Evolutionary conservation across 179 eudicot species (phyloP), one percentile per base, ranked within the genome.

Genomic region (Spinacia oleracea): DNA sequence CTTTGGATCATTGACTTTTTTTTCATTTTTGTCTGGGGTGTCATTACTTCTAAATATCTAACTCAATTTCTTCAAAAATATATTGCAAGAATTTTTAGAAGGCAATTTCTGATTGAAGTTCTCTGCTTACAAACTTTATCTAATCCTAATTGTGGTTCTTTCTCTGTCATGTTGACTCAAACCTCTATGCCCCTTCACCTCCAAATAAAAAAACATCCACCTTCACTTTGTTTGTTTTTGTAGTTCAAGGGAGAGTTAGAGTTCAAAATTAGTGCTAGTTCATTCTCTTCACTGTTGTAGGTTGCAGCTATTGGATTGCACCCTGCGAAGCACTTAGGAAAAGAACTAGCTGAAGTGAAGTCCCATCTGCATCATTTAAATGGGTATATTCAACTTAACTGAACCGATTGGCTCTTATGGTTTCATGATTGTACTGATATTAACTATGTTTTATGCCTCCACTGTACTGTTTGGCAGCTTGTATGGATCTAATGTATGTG

Each of bases 271-370:
- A 4, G 20, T 31, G n/a, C 55, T 65, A n/a, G 66, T 68, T 72
- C 42, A 68, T 64, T 46, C 31, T 72, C 29, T 71, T 80, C 62
- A 29, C 74, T 74, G 77, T 53, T 69, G 67, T 77, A 95, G 98
- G 99, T 96, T 86, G 99, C 99, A 80, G 97, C 97, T 74, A 89
- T 96, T 71, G 99, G 99, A 42, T 86, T 96, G 85, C 83, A 90
- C 87, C 99, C 99, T 73, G 75, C 84, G 38, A 92, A 89, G 82
- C 99, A 96, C 85, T 80, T 96, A 89, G 97, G 97, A 71, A 96
- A 96, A 87, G 98, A 96, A 72, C 42, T 96, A 71, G 79, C 84
- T 23, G 42, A 83, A 73, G 64, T 96, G 85, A 83, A 86, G 81
- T 64, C 91, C 70, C 90, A 91, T 82, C 83, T 96, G 67, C 96